Base-by-base conservation (phyloP, 2,329 filamentous ascomycete genomes). In the Tolypocladium pustulatum region DNA sequence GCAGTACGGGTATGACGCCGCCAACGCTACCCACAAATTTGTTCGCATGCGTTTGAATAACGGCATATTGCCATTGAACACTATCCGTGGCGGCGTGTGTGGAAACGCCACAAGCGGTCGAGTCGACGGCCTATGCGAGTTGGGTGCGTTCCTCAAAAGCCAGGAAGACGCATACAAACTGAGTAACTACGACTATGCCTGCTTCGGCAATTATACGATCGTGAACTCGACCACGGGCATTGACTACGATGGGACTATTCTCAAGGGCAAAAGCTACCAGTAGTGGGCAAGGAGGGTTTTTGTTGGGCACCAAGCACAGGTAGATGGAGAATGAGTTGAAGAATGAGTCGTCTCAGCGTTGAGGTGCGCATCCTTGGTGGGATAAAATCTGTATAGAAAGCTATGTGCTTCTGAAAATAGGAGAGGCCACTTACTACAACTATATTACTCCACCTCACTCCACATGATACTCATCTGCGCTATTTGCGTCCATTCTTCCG, bases 41-140 rank as follows among this genome's bases (percentile, higher is more conserved):
- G 62, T 80, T 54, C 73, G 78, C 22, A 76, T 79, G 74, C 72
- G 78, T 17, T 65, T 80, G 46, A 81, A 80, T 66, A 75, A 77
- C 60, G 78, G 76, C 30, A 76, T 80, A 58, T 57, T 80, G 54
- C 78, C 78, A 0, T 65, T 80, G 20, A 68, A 75, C 54, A 75
- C 72, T 0, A 78, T 81, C 59, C 73, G 77, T 25, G 77, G 76
- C n/a, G 76, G 78, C 3, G 61, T 64, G 15, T 80, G 77, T 57
- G 68, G 62, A 37, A 30, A 56, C 55, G 32, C 32, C n/a, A 60
- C 58, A 2, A 38, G 61, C 27, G 69, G 69, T 2, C 67, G 78
- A 22, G 69, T 71, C 3, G 78, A 80, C 64, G 78, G 77, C 1
- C 55, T 80, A 62, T 80, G 78, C 65, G 64, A 70, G 3, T 61